Conservation (phyloP, 495 filamentous ascomycete species). For the Xylaria bambusicola region DNA sequence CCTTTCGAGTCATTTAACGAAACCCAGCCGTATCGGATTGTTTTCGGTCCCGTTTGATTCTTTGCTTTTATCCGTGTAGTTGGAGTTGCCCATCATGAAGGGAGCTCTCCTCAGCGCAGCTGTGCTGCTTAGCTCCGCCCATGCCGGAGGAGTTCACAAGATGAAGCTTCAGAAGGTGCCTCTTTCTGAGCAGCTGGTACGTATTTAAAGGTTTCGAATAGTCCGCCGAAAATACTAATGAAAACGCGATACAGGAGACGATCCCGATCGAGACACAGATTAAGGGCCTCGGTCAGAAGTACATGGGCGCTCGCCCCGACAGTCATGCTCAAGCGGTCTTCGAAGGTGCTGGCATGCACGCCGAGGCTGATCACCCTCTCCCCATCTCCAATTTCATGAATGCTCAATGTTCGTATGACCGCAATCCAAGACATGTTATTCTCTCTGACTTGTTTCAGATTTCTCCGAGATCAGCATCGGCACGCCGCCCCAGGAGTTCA, state of each 20-base stretch:
- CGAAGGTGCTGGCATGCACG: conserved; percentile 68
- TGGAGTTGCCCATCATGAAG: conserved; percentile 69
- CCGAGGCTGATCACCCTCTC: conserved; percentile 72
- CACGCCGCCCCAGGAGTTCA: conserved; percentile 91
- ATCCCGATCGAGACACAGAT: conserved; percentile 81
- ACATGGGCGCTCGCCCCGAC: conserved; percentile 82
- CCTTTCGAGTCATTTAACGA: neutral
- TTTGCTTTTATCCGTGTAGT: neutral
- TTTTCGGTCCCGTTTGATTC: neutral
- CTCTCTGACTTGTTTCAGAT: conserved; percentile 55
- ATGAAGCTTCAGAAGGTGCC: conserved; percentile 97
- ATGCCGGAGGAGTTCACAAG: conserved; percentile 84
- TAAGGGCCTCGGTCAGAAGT: conserved; percentile 82
- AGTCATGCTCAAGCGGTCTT: conserved; percentile 73
- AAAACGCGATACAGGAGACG: conserved; percentile 54
- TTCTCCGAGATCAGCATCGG: conserved; percentile 96
- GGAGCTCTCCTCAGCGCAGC: conserved; percentile 69
- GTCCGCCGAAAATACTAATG: conserved; percentile 21
- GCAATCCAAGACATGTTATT: too few species aligned
- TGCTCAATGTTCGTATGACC: conserved; percentile 95
- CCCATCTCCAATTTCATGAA: conserved; percentile 98
- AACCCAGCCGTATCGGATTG: neutral
- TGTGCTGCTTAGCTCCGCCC: conserved; percentile 78
- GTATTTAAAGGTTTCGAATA: conserved; percentile 29
- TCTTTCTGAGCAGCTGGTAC: conserved; percentile 86